Conservation (phyloP, 1,284 basidiomycete genomes). For the Mycosarcoma mackinlayi region DNA sequence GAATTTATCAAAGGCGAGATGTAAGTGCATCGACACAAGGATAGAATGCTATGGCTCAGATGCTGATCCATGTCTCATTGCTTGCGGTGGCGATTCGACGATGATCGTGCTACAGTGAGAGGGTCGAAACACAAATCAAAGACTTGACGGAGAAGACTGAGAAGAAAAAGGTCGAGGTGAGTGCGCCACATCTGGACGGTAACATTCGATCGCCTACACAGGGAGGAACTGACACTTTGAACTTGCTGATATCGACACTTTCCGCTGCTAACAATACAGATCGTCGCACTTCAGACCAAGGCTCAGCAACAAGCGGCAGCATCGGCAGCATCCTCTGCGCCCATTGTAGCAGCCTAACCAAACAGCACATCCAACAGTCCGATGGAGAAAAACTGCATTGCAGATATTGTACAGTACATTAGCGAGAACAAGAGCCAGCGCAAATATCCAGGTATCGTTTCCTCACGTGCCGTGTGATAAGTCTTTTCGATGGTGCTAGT, state of each 20-base stretch:
- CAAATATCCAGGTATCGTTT: too few species aligned
- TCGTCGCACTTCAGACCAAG: slow-evolving; percentile 51
- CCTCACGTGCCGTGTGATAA: too few species aligned
- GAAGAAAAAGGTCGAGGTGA: slow-evolving; percentile 57
- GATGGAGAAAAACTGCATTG: neutral
- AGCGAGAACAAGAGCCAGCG: neutral
- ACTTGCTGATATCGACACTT: too few species aligned
- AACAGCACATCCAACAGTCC: too few species aligned
- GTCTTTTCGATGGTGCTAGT: neutral
- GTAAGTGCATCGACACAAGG: slow-evolving; percentile 72
- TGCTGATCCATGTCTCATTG: too few species aligned
- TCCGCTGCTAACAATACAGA: too few species aligned
- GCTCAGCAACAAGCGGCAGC: slow-evolving; percentile 44
- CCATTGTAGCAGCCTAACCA: too few species aligned
- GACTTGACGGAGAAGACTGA: slow-evolving; percentile 52
- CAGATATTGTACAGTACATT: slow-evolving; percentile 28
- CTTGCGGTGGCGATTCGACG: too few species aligned
- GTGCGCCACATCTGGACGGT: too few species aligned
- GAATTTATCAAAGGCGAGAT: slow-evolving; percentile 91
- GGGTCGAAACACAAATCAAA: slow-evolving; percentile 53
- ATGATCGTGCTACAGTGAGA: slow-evolving; percentile 21
- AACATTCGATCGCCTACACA: too few species aligned
- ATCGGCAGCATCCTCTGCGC: neutral
- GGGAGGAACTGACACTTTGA: neutral
- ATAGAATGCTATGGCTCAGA: too few species aligned